Evolutionary conservation across 2,329 filamentous ascomycete genomes (phyloP).

Genomic region (Ceratocystis lukuohia): DNA sequence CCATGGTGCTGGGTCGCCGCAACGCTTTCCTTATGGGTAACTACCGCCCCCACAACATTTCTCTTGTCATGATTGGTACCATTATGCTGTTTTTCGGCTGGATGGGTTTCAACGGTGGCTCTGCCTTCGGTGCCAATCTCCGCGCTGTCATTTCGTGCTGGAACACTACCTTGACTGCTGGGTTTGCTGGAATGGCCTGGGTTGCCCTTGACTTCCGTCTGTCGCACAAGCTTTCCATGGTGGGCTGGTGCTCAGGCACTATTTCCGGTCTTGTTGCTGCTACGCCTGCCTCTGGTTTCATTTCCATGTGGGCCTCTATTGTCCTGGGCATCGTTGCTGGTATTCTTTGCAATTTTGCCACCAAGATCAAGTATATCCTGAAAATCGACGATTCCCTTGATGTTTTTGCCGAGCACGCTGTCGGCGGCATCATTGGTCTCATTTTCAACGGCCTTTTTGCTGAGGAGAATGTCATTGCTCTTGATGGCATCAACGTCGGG

Average conservation of each 20-base stretch:
- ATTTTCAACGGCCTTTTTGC: constrained; percentile 63
- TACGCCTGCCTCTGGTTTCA: constrained; percentile 55
- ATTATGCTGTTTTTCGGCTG: constrained; percentile 97
- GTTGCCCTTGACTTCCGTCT: constrained; percentile 90
- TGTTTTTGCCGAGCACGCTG: constrained; percentile 57
- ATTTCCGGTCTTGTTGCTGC: constrained; percentile 59
- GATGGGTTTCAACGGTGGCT: constrained; percentile 97
- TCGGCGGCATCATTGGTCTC: constrained; percentile 55
- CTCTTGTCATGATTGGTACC: constrained; percentile 88
- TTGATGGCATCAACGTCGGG: constrained; percentile 63
- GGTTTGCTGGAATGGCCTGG: constrained; percentile 88
- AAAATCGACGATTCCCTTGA: constrained; percentile 58
- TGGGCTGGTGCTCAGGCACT: constrained; percentile 58
- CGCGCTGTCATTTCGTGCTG: constrained; percentile 93
- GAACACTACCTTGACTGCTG: constrained; percentile 90
- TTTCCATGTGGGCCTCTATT: constrained; percentile 54
- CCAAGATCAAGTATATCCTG: constrained; percentile 51
- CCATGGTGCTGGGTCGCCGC: constrained; percentile 83
- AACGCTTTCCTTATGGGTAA: constrained; percentile 99
- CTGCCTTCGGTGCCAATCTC: constrained; percentile 83
- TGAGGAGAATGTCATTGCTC: constrained; percentile 55
- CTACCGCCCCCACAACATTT: constrained; percentile 98
- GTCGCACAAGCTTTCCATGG: constrained; percentile 81
- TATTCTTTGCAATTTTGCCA: constrained; percentile 53
- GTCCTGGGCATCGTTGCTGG: constrained; percentile 54